These are phyloP conservation scores for Schizochytrium sp. DNA, from an alignment of 108 stramenopile genomes.

Conservation along the genomic window DNA sequence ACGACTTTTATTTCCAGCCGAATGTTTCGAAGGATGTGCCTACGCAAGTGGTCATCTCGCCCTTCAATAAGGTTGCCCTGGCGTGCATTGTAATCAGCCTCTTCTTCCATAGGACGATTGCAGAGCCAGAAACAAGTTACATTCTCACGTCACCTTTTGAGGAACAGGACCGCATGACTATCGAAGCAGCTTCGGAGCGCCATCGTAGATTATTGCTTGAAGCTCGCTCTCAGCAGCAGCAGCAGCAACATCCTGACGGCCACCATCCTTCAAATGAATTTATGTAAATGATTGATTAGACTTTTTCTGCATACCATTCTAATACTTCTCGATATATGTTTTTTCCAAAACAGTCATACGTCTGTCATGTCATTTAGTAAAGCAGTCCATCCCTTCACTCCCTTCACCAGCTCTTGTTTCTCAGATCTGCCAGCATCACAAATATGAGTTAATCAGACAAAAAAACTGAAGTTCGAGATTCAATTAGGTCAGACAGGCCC, in stretches of 20 bases:
- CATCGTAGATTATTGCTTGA: slow-evolving; percentile 11
- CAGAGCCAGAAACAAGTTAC: slow-evolving; percentile 39
- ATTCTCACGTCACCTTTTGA: slow-evolving; percentile 56
- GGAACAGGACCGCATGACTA: slow-evolving; percentile 20
- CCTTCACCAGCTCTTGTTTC: no score
- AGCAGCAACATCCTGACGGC: not conserved
- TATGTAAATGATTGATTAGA: not conserved
- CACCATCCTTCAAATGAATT: not conserved
- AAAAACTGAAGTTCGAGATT: no score
- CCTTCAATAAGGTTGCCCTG: slow-evolving; percentile 8
- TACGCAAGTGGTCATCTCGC: slow-evolving; percentile 1
- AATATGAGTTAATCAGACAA: no score
- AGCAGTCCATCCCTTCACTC: no score
- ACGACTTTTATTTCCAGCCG: slow-evolving; percentile 45
- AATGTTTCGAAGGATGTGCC: slow-evolving; percentile 12
- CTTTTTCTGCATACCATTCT: no score
- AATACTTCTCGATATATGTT: not conserved
- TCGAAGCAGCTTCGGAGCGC: slow-evolving; percentile 45
- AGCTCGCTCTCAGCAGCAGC: not conserved
- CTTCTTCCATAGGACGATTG: slow-evolving; percentile 49
- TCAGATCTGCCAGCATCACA: no score
- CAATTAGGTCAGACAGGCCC: no score
- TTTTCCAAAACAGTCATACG: not conserved
- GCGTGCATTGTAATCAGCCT: slow-evolving; percentile 1
- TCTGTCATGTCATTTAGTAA: not conserved